Percentiles rank a stretch among this genome's conserved stretches.
Conservation (phyloP, 1,284 basidiomycete genomes). For the Apiotrichum porosum region DNA sequence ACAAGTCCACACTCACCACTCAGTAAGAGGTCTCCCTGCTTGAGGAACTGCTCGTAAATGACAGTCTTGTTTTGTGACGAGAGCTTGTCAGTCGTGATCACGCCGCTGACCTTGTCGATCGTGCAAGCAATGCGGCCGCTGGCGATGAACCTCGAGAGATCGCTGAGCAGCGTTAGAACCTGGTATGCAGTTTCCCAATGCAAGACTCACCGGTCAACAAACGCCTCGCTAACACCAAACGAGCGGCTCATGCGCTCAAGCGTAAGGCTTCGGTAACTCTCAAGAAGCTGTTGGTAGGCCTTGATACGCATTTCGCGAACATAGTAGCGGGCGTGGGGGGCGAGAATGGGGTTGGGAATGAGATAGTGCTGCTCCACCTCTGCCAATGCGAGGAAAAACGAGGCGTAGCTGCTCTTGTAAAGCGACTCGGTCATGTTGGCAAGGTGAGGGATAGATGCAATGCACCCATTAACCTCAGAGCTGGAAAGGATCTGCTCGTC, state of each 20-base stretch:
- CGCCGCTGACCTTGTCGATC: conserved; percentile 89
- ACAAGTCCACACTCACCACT: conserved; percentile 52
- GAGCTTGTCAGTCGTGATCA: conserved; percentile 91
- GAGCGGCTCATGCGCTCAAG: conserved; percentile 78
- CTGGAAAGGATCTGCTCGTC: conserved; percentile 52
- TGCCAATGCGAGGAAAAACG: conserved; percentile 86
- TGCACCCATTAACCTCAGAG: conserved; percentile 53
- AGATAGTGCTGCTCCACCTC: conserved; percentile 83
- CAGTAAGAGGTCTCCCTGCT: conserved; percentile 81
- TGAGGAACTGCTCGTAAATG: conserved; percentile 84
- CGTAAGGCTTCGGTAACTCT: conserved; percentile 85
- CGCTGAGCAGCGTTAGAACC: conserved; percentile 54
- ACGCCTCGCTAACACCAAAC: conserved; percentile 85
- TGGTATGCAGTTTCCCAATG: neutral
- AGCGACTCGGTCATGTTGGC: conserved; percentile 56
- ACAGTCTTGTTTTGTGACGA: conserved; percentile 70
- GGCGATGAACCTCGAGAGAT: conserved; percentile 89
- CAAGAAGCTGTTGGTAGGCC: conserved; percentile 86
- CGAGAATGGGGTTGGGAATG: conserved; percentile 76
- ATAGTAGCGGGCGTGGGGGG: conserved; percentile 84
- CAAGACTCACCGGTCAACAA: conserved; percentile 70
- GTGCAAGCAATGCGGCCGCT: conserved; percentile 81
- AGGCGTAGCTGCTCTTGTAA: conserved; percentile 90
- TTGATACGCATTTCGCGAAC: conserved; percentile 95
- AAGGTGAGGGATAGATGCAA: conserved; percentile 52